Evolutionary conservation across 306 rosid genomes (phyloP).

Genomic region (Quillaja saponaria): DNA sequence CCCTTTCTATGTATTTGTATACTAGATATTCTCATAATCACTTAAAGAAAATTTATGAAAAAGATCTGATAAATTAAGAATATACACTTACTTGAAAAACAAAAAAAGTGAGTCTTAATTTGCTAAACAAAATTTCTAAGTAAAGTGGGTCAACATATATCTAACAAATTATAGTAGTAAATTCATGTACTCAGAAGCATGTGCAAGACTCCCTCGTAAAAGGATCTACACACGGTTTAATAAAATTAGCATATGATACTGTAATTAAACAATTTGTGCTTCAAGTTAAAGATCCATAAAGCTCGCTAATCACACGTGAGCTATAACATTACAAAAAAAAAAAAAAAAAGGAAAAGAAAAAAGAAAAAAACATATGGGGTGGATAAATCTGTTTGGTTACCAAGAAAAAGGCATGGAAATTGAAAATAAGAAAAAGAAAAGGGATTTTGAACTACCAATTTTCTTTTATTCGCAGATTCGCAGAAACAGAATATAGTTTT

Average conservation of each 20-base stretch:
- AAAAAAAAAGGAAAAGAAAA: no score
- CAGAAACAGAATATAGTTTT: no score
- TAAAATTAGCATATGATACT: constrained; percentile 30
- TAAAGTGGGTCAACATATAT: constrained; percentile 9
- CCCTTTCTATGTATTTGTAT: no score
- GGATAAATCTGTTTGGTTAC: no score
- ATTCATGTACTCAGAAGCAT: constrained; percentile 22
- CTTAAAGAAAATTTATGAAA: not conserved
- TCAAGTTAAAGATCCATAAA: constrained; percentile 65
- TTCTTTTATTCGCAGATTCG: no score
- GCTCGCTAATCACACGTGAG: constrained; percentile 60
- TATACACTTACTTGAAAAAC: constrained; percentile 17
- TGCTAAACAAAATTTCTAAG: not conserved
- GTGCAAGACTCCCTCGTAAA: constrained; percentile 45
- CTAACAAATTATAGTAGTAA: constrained; percentile 21
- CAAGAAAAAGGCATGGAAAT: no score
- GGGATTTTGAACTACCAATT: no score
- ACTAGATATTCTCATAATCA: no score
- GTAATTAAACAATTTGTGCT: constrained; percentile 27
- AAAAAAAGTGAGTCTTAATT: constrained; percentile 23
- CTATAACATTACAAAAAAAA: no score
- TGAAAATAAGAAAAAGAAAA: no score
- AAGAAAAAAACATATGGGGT: no score
- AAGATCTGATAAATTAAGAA: not conserved
- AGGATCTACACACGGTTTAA: constrained; percentile 39